Base-by-base conservation (phyloP, 2,329 filamentous ascomycete genomes). In the Aureobasidium musti region DNA sequence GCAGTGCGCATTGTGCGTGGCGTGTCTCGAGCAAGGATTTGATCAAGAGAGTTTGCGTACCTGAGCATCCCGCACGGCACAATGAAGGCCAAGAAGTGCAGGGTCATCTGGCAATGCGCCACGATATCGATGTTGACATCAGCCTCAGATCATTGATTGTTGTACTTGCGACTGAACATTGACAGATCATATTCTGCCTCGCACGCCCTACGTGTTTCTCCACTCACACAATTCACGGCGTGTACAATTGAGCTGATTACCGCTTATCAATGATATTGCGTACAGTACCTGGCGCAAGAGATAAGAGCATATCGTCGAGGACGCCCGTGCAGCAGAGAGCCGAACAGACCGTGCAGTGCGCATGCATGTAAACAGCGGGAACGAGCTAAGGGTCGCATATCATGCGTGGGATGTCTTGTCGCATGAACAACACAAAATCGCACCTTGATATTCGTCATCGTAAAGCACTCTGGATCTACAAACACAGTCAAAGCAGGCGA, bases 41-140 rank as follows among this genome's bases (percentile, higher is more conserved):
- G 33, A 49, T 35, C 19, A 53, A 64, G n/a, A 64, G 61, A 23
- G 41, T 52, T 45, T 54, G 49, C 61, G 61, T 64, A 54, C 61
- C 61, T 64, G 61, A 64, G 54, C 26, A 54, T 63, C 60, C 47
- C 35, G 35, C 33, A 14, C 35, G 17, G 61, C 35, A 35, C 5
- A 6, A 39, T 39, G 35, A 14, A 23, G 17, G 61, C 35, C 37
- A 43, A 64, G 61, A 43, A 54, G 49, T 50, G n/a, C 33, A 64
- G 37, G 33, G 61, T 64, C 61, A 64, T 64, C 61, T 54, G 61
- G 35, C n/a, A 45, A 43, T n/a, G 28, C 61, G 61, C 61, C 49
- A 64, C 61, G 49, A 49, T 45, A 64, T 45, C 21, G 26, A 37
- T 13, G 17, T 33, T 5, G 35, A 39, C 35, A 33, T 28, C 41